phyloP scores from a whole-genome alignment of 2,329 filamentous ascomycete genomes.

The Neocucurbitaria cava region DNA sequence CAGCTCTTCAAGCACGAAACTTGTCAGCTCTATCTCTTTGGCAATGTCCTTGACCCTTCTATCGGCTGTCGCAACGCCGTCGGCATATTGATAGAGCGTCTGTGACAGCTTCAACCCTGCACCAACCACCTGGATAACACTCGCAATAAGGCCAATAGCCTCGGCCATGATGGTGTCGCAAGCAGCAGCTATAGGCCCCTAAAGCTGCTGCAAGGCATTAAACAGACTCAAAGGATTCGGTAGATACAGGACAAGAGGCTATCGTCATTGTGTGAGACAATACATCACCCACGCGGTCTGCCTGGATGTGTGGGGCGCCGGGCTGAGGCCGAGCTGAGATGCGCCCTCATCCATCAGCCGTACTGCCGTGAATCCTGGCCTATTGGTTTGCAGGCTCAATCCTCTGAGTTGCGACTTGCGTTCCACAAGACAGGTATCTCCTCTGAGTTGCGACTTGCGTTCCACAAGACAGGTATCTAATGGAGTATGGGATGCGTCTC shows the following conservation, averaged over 20 bases:
- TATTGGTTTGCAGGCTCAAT: neutral
- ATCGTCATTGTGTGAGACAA: neutral
- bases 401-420: neutral
- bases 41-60: slow-evolving; percentile 37
- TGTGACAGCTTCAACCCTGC: slow-evolving; percentile 39
- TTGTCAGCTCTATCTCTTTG: slow-evolving; percentile 37
- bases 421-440: too few species aligned
- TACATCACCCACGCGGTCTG: neutral
- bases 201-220: neutral
- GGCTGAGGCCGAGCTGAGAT: neutral
- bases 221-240: neutral
- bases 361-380: neutral
- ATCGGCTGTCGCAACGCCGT: slow-evolving; percentile 39
- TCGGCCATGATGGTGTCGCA: slow-evolving; percentile 30
- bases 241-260: neutral
- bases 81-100: slow-evolving; percentile 40
- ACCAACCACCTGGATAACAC: slow-evolving; percentile 40
- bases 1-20: slow-evolving; percentile 38
- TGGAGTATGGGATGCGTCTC: too few species aligned
- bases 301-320: neutral
- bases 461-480: too few species aligned
- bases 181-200: neutral
- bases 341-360: neutral
- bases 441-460: neutral
- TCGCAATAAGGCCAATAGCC: slow-evolving; percentile 32